Conservation (phyloP, 2,329 filamentous ascomycete species). For the Davidsoniella neocaledoniae region DNA sequence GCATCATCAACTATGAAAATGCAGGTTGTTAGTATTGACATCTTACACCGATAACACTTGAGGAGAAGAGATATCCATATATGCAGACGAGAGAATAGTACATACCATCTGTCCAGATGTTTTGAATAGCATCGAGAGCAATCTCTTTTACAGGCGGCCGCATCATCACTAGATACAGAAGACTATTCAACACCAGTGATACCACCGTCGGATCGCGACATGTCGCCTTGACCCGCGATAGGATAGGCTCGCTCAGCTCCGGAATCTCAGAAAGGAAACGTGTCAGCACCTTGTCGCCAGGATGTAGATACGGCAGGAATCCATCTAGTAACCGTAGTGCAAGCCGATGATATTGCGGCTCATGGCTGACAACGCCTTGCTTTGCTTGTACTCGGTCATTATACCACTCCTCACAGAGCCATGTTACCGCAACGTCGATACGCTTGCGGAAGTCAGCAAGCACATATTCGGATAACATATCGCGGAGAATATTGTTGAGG, state of each 20-base stretch:
- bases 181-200: constrained; percentile 43
- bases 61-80: background rate
- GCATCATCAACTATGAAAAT: constrained; percentile 38
- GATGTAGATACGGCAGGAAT: constrained; percentile 79
- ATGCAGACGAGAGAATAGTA: constrained; percentile 13
- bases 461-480: constrained; percentile 68
- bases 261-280: constrained; percentile 87
- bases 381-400: constrained; percentile 46
- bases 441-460: constrained; percentile 82
- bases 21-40: constrained; percentile 1
- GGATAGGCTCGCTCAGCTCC: constrained; percentile 52
- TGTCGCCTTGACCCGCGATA: constrained; percentile 53
- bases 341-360: constrained; percentile 58
- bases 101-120: constrained; percentile 51
- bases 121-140: constrained; percentile 47
- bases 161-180: constrained; percentile 52
- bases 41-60: too few relatives aligned
- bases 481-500: constrained; percentile 56
- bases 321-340: constrained; percentile 69
- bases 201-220: constrained; percentile 51
- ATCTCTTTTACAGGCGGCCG: constrained; percentile 45
- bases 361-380: constrained; percentile 14
- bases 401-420: constrained; percentile 98
- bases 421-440: constrained; percentile 79
- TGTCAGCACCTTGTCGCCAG: constrained; percentile 76